Conservation (phyloP, 1,284 basidiomycete genomes). For the Fomes fomentarius region DNA sequence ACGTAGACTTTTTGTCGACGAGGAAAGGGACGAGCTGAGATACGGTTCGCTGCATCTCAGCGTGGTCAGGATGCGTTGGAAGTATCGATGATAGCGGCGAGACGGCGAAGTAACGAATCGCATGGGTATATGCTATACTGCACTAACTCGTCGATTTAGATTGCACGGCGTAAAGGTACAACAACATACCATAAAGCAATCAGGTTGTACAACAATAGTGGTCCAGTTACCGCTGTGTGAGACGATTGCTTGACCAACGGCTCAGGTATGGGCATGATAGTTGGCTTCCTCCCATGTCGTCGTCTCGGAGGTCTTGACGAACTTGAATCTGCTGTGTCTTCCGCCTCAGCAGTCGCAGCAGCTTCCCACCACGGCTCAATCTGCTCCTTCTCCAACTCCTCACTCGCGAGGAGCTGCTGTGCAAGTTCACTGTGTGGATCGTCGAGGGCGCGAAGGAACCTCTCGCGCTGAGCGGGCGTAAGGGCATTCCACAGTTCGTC, state of each 20-base stretch:
- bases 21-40: slow-evolving; percentile 64
- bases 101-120: slow-evolving; percentile 58
- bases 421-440: slow-evolving; percentile 63
- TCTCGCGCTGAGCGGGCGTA: slow-evolving; percentile 56
- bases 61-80: slow-evolving; percentile 43
- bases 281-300: slow-evolving; percentile 45
- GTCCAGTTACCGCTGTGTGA: slow-evolving; percentile 30
- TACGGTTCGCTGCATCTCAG: slow-evolving; percentile 50
- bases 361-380: slow-evolving; percentile 35
- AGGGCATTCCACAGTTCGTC: slow-evolving; percentile 70
- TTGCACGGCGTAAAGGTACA: neutral
- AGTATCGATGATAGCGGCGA: slow-evolving; percentile 53
- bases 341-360: slow-evolving; percentile 1
- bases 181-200: slow-evolving; percentile 61
- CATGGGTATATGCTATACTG: slow-evolving; percentile 70
- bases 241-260: slow-evolving; percentile 46
- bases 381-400: slow-evolving; percentile 44
- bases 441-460: slow-evolving; percentile 58
- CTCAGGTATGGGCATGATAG: slow-evolving; percentile 51
- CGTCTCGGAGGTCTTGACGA: slow-evolving; percentile 3
- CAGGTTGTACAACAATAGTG: slow-evolving; percentile 65
- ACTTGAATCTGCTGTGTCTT: neutral
- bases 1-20: slow-evolving; percentile 54
- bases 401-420: slow-evolving; percentile 60
- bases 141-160: neutral